These are phyloP conservation scores for Candida pseudoglaebosa DNA, from an alignment of 805 yeast species.

Conservation along the genomic window DNA sequence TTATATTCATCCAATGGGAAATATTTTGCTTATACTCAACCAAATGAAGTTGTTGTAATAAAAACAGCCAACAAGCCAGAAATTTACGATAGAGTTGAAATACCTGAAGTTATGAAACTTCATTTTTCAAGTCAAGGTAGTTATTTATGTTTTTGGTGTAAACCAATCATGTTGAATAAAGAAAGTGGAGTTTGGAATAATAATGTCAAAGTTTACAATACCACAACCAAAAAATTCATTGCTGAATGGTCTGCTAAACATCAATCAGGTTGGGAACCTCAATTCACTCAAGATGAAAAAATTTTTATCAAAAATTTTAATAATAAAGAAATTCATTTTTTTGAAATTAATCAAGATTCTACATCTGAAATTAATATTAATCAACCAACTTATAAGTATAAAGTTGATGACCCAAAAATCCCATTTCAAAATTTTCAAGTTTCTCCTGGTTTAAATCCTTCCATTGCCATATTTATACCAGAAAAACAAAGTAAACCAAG, in stretches of 20 bases:
- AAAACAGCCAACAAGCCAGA: conserved; percentile 48
- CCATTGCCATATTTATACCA: conserved; percentile 86
- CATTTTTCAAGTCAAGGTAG: conserved; percentile 87
- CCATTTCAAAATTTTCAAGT: conserved; percentile 53
- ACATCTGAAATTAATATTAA: conserved; percentile 27
- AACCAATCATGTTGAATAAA: conserved; percentile 62
- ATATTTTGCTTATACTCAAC: conserved; percentile 70
- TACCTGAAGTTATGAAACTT: conserved; percentile 72
- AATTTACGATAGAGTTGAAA: conserved; percentile 43
- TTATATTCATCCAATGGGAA: conserved; percentile 66
- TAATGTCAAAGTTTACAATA: conserved; percentile 75
- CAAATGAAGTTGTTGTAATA: conserved; percentile 52
- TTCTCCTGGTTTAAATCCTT: conserved; percentile 86
- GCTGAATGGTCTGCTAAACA: conserved; percentile 70
- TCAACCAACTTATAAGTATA: conserved; percentile 57
- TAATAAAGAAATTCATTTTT: conserved; percentile 65
- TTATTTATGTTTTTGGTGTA: conserved; percentile 84
- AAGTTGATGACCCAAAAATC: conserved; percentile 48
- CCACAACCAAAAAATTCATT: conserved; percentile 44
- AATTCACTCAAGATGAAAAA: conserved; percentile 78
- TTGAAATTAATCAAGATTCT: conserved; percentile 39
- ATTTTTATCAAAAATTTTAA: conserved; percentile 57
- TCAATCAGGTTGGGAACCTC: conserved; percentile 92
- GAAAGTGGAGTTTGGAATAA: conserved; percentile 72
- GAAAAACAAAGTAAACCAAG: conserved; percentile 89